Percentiles rank a stretch among this genome's conserved stretches.
phyloP scores from a whole-genome alignment of 2,329 filamentous ascomycete genomes.

The Exophiala sp. region DNA sequence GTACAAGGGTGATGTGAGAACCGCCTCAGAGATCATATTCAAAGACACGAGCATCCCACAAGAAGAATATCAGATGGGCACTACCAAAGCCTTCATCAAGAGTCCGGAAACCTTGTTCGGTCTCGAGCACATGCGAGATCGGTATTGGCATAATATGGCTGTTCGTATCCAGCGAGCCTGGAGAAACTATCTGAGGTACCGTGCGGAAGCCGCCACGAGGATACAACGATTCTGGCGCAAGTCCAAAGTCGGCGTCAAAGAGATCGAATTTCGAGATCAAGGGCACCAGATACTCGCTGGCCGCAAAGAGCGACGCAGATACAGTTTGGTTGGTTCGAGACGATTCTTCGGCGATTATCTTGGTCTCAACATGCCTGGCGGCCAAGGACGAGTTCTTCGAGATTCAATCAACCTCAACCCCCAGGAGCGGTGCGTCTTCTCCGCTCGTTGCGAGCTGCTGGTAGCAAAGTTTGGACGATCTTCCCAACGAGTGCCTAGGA shows the following conservation, averaged over 20 bases:
- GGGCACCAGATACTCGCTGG: slow-evolving; percentile 78
- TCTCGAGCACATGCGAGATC: slow-evolving; percentile 93
- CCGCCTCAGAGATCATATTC: slow-evolving; percentile 85
- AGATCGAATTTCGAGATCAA: slow-evolving; percentile 80
- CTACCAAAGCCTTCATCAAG: slow-evolving; percentile 97
- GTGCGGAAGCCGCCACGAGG: slow-evolving; percentile 84
- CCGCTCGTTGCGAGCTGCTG: slow-evolving; percentile 82
- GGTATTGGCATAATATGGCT: slow-evolving; percentile 99
- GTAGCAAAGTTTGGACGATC: slow-evolving; percentile 95
- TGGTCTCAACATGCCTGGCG: slow-evolving; percentile 74
- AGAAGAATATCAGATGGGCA: slow-evolving; percentile 96
- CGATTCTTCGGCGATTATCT: slow-evolving; percentile 95
- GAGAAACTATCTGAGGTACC: slow-evolving; percentile 91
- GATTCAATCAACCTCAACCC: slow-evolving; percentile 66
- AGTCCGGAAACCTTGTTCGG: slow-evolving; percentile 96
- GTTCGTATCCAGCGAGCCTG: slow-evolving; percentile 95
- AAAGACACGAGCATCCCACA: slow-evolving; percentile 93
- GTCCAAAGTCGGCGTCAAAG: slow-evolving; percentile 85
- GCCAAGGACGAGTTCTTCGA: slow-evolving; percentile 77
- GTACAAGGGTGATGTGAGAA: slow-evolving; percentile 84
- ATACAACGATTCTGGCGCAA: slow-evolving; percentile 96
- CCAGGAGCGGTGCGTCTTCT: slow-evolving; percentile 79
- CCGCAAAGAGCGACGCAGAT: slow-evolving; percentile 85
- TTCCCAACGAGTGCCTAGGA: slow-evolving; percentile 85
- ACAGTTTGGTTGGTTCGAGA: slow-evolving; percentile 85